Evolutionary conservation across 2,329 filamentous ascomycete genomes (phyloP), one percentile per base, ranked within the genome.

Genomic region (Parafenestella ontariensis): DNA sequence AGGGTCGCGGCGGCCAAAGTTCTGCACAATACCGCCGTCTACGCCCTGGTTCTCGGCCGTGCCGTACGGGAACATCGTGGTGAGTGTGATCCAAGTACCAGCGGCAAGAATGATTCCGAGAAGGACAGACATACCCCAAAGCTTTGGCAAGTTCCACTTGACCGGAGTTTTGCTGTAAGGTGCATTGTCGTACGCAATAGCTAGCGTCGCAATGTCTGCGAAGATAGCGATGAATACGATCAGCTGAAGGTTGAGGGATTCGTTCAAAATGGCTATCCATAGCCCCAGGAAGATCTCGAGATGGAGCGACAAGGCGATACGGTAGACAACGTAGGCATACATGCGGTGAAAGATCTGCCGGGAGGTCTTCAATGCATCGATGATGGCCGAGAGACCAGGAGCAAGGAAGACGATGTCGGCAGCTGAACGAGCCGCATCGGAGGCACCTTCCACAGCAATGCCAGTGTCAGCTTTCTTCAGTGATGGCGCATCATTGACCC

Each of bases 291-390:
- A 96, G 75, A 96, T 90, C 80, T 95, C 91, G 73, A 96, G 84
- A 77, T 96, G 92, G 62, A 96, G 87, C 15, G 92, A 96, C 71
- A 96, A 81, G 44, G 92, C 92, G 72, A 96, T 96, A 85, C 92
- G 91, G 83, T 96, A 96, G 71, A 96, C 90, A 64, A 96, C 91
- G 82, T 96, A 96, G 56, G 92, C 90, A 81, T 96, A 95, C 92
- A 96, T 96, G 71, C 92, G 91, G 81, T 96, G 92, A 84, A 96
- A 96, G 77, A 96, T 96, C 78, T 96, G 92, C 71, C 92, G 90
- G 28, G 91, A 94, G 64, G 90, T 96, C 83, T 96, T 96, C 67
- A 96, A 85, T 57, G 92, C 91, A 76, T 96, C 91, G 70, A 96
- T 96, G 77, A 96, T 96, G 60, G 92, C 90, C 78, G 91, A 92